These are phyloP conservation scores for Talaromyces sp. DNA, from an alignment of 2,329 filamentous ascomycete species.

Conservation along the genomic window DNA sequence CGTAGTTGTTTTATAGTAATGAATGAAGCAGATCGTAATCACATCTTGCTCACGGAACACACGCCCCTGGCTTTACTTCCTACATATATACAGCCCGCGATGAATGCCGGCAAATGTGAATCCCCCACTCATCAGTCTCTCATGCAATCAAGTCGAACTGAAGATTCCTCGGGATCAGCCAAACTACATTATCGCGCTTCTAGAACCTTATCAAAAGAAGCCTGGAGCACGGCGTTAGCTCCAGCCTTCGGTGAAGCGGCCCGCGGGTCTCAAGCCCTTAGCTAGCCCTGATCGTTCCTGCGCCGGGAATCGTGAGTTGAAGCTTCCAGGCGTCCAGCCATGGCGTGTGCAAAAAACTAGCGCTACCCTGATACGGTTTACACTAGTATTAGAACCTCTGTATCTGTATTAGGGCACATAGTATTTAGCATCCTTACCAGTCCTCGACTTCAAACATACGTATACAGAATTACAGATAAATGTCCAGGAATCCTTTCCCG, in stretches of 20 bases:
- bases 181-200: neutral
- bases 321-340: neutral
- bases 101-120: neutral
- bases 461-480: too few relatives aligned
- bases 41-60: neutral
- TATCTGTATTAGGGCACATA: neutral
- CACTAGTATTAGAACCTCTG: neutral
- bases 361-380: neutral
- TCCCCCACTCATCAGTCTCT: too few relatives aligned
- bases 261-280: too few relatives aligned
- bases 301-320: neutral
- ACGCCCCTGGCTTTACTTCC: too few relatives aligned
- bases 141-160: neutral
- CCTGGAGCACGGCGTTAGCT: neutral
- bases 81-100: too few relatives aligned
- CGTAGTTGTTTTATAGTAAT: neutral
- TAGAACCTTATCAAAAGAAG: neutral
- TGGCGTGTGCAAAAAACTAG: too few relatives aligned
- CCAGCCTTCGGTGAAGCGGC: neutral
- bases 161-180: neutral
- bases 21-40: neutral
- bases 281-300: neutral
- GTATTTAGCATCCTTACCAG: neutral
- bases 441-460: too few relatives aligned
- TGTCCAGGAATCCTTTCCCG: too few relatives aligned